Base-by-base conservation (phyloP, 148 eudicot genomes). In the Nepenthes mirabilis region DNA sequence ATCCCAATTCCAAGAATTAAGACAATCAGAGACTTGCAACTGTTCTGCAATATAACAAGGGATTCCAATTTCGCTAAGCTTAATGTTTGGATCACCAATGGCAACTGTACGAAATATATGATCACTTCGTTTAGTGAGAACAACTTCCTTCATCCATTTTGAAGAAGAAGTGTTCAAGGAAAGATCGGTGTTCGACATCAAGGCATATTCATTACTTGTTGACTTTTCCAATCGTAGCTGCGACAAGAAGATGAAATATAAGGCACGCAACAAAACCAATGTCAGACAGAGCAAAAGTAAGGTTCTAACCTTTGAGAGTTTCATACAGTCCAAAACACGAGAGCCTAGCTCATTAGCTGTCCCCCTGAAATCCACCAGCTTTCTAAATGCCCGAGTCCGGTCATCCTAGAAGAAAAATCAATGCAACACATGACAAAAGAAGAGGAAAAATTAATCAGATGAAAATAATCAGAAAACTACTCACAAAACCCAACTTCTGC, bases 41-140 rank as follows among this genome's bases (percentile, higher is more conserved):
- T 77, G 73, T 67, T 88, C 95, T 5, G 98, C 95, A 54, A 93
- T 72, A 52, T 76, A 77, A 53, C 79, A 64, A 1, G 98, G 95
- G 36, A 93, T 60, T 1, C 98, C 98, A 34, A 93, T 80, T 80
- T 93, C 98, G 59, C 61, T 69, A 1, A 93, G 76, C 68, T 77
- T 76, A 53, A 93, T 57, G 47, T 74, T 70, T 2, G 98, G 91
- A 70, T 93, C 96, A 49, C 98, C 98, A 32, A 88, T 86, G 9
- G 86, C 81, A 36, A 93, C 98, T 70, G 89, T 82, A 52, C 98
- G 96, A 63, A 86, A 84, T 58, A 72, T 65, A 68, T 88, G 90
- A 65, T 93, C 82, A 33, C 77, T 83, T 65, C 98, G 64, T 69
- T 93, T 93, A 34, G 88, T 88, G 0, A 93, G 80, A 62, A 88